Percentiles rank a stretch among this genome's conserved stretches.
These are phyloP conservation scores for Cardamine occulta DNA, from an alignment of 345 rosid species.

Conservation along the genomic window DNA sequence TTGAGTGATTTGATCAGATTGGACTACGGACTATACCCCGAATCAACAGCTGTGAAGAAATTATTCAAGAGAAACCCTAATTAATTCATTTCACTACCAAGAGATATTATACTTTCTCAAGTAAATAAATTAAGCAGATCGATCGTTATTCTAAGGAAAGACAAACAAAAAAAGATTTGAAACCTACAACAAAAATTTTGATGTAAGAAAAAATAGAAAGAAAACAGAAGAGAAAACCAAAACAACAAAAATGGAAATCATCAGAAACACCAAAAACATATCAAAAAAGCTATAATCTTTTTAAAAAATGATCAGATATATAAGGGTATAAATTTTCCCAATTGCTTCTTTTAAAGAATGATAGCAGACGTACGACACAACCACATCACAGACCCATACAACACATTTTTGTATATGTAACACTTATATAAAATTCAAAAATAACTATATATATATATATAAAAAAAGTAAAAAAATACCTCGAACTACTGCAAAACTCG, in stretches of 20 bases:
- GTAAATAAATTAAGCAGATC: neutral
- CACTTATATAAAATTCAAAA: no score
- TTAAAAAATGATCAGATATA: conserved; percentile 24
- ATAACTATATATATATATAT: neutral
- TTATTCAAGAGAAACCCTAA: conserved; percentile 25
- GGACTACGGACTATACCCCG: neutral
- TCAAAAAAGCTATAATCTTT: conserved; percentile 2
- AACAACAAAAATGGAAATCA: conserved; percentile 29
- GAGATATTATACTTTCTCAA: neutral
- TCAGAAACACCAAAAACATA: conserved; percentile 27
- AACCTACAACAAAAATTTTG: conserved; percentile 12
- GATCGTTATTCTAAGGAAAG: neutral
- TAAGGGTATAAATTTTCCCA: conserved; percentile 19
- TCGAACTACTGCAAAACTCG: conserved; percentile 99
- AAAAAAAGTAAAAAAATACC: conserved; percentile 46
- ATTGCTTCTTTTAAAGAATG: conserved; percentile 32
- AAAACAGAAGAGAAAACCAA: neutral
- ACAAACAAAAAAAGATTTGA: conserved; percentile 7
- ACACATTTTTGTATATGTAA: neutral
- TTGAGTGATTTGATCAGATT: conserved; percentile 12
- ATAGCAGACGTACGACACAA: conserved; percentile 36
- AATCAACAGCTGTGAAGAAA: conserved; percentile 10
- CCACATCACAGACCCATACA: conserved; percentile 40
- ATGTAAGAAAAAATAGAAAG: neutral
- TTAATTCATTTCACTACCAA: neutral